Evolutionary conservation across 169 alveolate species (phyloP), one percentile per base, ranked within the genome.

Genomic region (Cryptosporidium bovis): DNA sequence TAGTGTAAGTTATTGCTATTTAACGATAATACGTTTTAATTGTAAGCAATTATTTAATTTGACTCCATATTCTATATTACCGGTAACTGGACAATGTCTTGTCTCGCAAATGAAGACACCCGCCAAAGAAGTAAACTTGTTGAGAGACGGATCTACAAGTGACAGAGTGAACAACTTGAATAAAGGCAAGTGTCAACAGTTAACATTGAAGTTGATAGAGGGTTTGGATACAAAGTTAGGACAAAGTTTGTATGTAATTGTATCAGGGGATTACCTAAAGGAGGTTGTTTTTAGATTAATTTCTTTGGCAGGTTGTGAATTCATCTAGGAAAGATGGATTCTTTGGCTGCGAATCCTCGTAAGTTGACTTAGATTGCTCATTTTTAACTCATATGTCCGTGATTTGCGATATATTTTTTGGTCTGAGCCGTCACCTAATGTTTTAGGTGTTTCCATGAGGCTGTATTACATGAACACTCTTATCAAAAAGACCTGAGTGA

Each of bases 291-390:
- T 20, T 40, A 40, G 48, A 40, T 40, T 40, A 8, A 3, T 40
- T 66, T 46, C 64, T 48, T 60, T 66, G 8, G 20, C 51, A 40
- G 33, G 82, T 66, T 44, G 33, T 40, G 2, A 3, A 18, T 55
- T 46, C 82, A 36, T n/a, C 64, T n/a, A 53, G 64, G 29, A 20
- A 60, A 60, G 29, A 77, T 77, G 87, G 87, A 77, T 24, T 64
- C 87, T 24, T 44, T 77, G 64, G 40, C 87, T 60, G 87, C 87
- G 40, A 77, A 77, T 62, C 87, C 87, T 77, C 87, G 87, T 77
- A 77, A 77, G 87, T 77, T 77, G 7, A 60, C 33, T 2, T 53
- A 5, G 20, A 40, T 40, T 40, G 64, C 20, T 53, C 64, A 53
- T 13, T 5, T 13, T 53, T 53, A 13, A 53, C 33, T n/a, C 29